Conservation (phyloP, 495 filamentous ascomycete genomes). For the Hypoxylon rickii region DNA sequence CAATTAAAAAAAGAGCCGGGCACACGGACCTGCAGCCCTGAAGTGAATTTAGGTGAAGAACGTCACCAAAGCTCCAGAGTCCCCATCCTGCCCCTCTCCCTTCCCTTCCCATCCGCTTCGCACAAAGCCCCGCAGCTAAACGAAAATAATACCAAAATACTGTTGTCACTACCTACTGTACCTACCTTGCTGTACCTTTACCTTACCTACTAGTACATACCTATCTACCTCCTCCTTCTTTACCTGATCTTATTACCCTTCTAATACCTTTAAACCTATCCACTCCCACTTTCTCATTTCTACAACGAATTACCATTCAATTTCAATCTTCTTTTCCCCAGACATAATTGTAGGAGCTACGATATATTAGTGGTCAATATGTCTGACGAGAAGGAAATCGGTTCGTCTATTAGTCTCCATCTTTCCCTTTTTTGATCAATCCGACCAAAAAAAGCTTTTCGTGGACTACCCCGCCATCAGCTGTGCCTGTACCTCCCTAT, state of each 20-base stretch:
- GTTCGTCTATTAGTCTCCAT: conserved; percentile 20
- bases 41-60: conserved; percentile 22
- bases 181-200: conserved; percentile 4
- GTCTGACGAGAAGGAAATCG: conserved; percentile 34
- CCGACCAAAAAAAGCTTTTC: conserved; percentile 12
- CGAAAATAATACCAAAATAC: conserved; percentile 36
- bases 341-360: background rate
- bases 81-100: conserved; percentile 23
- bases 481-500: conserved; percentile 8
- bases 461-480: conserved; percentile 28
- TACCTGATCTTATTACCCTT: too few species aligned
- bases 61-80: conserved; percentile 28
- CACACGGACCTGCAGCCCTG: conserved; percentile 30
- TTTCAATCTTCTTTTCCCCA: conserved; percentile 1
- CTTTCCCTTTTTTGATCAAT: conserved; percentile 1
- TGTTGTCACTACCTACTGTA: background rate
- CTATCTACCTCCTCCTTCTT: background rate
- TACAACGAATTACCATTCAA: background rate
- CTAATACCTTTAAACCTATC: background rate
- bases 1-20: background rate
- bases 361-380: conserved; percentile 17
- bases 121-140: conserved; percentile 35
- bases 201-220: background rate
- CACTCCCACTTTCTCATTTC: conserved; percentile 9
- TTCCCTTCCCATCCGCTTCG: too few species aligned